These are phyloP conservation scores for Plantago major DNA, from an alignment of 257 asterid species.

Conservation along the genomic window DNA sequence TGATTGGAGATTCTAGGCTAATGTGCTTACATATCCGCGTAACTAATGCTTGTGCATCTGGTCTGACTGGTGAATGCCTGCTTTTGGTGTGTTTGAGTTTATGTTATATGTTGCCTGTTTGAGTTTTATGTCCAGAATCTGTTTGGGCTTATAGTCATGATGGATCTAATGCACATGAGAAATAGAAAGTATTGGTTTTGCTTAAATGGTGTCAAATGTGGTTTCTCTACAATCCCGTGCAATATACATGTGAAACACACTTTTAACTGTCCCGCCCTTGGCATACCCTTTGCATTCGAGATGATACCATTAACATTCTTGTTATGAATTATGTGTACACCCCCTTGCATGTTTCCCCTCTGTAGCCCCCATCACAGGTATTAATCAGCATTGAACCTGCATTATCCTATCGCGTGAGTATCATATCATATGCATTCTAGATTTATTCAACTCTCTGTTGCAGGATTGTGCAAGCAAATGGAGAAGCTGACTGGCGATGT, in stretches of 20 bases:
- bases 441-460: conserved; percentile 23
- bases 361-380: too few relatives aligned
- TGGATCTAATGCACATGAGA: background rate
- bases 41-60: background rate
- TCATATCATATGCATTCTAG: background rate
- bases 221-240: background rate
- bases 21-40: background rate
- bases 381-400: background rate
- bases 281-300: background rate
- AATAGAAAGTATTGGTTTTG: background rate
- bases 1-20: background rate
- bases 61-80: background rate
- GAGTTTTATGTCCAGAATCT: background rate
- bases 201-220: background rate
- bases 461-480: conserved; percentile 80
- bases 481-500: conserved; percentile 66
- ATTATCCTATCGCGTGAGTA: background rate
- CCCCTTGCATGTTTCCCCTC: background rate
- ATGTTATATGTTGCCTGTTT: background rate
- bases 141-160: too few relatives aligned
- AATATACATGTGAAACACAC: background rate
- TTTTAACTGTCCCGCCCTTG: background rate
- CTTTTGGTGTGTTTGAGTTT: background rate
- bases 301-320: background rate
- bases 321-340: background rate